phyloP scores from a whole-genome alignment of 1,284 basidiomycete species.

The Anthracocystis panici-leucophaei region DNA sequence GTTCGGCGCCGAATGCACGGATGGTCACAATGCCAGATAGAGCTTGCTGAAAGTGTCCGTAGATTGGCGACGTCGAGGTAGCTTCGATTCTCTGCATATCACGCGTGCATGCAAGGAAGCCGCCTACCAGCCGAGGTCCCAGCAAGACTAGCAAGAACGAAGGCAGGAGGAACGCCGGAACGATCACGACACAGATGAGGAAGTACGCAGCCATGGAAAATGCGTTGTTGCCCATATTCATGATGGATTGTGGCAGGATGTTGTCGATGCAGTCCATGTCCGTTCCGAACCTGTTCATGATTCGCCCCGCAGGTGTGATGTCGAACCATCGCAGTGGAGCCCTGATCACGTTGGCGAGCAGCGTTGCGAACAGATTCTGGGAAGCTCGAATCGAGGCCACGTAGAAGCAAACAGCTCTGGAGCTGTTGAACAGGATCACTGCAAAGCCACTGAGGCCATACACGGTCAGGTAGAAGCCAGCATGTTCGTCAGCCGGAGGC shows the following conservation, averaged over 20 bases:
- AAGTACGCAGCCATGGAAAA: slow-evolving; percentile 54
- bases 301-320: slow-evolving; percentile 58
- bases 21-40: slow-evolving; percentile 65
- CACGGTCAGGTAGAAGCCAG: slow-evolving; percentile 41
- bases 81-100: slow-evolving; percentile 68
- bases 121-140: slow-evolving; percentile 55
- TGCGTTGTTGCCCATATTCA: slow-evolving; percentile 47
- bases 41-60: slow-evolving; percentile 59
- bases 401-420: slow-evolving; percentile 41
- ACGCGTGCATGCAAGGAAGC: slow-evolving; percentile 59
- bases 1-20: slow-evolving; percentile 62
- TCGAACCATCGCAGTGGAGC: slow-evolving; percentile 66
- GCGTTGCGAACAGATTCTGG: slow-evolving; percentile 54
- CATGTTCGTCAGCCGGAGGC: slow-evolving; percentile 30
- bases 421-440: slow-evolving; percentile 48
- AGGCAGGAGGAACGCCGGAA: slow-evolving; percentile 59
- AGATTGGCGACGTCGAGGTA: slow-evolving; percentile 66
- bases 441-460: slow-evolving; percentile 45
- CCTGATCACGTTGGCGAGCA: slow-evolving; percentile 58
- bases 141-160: slow-evolving; percentile 39
- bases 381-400: slow-evolving; percentile 42
- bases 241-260: slow-evolving; percentile 55
- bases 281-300: slow-evolving; percentile 65
- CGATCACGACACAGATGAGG: slow-evolving; percentile 58
- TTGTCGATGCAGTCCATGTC: slow-evolving; percentile 66